A percentile compares a stretch with the other conserved stretches of the same genome.
phyloP scores from a whole-genome alignment of 352 stramenopile species.

The Pythium rhizo-oryzae region DNA sequence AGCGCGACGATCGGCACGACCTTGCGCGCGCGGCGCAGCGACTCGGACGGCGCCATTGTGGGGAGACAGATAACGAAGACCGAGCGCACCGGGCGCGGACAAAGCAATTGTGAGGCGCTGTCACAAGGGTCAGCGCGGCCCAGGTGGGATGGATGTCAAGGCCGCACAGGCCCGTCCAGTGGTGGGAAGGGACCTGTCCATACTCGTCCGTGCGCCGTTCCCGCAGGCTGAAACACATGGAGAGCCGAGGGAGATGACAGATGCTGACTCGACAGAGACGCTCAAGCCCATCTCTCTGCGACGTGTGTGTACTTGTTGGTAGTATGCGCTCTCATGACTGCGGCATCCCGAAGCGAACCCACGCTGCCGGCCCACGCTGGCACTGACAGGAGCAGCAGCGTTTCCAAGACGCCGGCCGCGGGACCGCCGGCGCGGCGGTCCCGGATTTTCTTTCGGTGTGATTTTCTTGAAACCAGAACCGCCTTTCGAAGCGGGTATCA shows the following conservation, averaged over 20 bases:
- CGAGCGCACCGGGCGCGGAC: neutral
- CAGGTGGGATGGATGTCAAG: neutral
- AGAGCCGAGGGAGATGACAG: neutral
- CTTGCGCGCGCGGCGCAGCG: conserved; percentile 5
- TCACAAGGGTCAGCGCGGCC: neutral
- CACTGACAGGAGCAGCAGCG: too few relatives aligned
- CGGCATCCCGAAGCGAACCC: too few relatives aligned
- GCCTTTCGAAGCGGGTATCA: too few relatives aligned
- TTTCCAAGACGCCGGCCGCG: too few relatives aligned
- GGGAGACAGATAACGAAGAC: neutral
- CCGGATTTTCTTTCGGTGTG: too few relatives aligned
- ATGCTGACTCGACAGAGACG: conserved; percentile 1
- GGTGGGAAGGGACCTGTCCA: conserved; percentile 1
- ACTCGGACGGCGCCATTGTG: conserved; percentile 13
- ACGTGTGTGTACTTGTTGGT: conserved; percentile 9
- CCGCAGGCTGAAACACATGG: neutral
- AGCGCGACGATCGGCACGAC: conserved; percentile 43
- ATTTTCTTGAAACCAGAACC: too few relatives aligned
- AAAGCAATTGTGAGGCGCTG: neutral
- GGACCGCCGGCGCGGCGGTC: too few relatives aligned
- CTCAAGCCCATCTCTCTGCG: neutral
- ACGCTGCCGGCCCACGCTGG: too few relatives aligned
- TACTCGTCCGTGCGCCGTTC: neutral
- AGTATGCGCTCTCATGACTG: too few relatives aligned
- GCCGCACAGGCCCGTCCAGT: neutral